These are phyloP conservation scores for Xylaria venustula DNA, from an alignment of 495 filamentous ascomycete genomes.

Conservation along the genomic window DNA sequence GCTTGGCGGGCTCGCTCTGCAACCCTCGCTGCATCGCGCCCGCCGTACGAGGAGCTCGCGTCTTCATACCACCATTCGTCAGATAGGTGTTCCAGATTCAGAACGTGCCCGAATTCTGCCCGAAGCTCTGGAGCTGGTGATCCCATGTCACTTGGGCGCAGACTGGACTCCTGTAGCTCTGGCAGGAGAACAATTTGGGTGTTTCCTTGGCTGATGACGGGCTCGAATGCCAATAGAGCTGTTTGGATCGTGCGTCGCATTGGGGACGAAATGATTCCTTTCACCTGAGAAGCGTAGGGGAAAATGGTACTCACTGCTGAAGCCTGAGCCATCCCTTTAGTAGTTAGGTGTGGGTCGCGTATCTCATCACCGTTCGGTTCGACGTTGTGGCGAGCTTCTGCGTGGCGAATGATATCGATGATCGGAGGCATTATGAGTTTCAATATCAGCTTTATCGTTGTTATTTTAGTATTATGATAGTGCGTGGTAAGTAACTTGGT, in stretches of 20 bases:
- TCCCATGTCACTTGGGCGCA: background rate
- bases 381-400: background rate
- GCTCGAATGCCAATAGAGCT: background rate
- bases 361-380: background rate
- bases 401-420: background rate
- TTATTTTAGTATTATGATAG: no score
- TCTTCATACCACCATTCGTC: background rate
- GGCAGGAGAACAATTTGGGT: background rate
- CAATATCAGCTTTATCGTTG: no score
- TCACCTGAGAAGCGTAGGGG: background rate
- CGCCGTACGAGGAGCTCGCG: background rate
- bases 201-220: background rate
- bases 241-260: background rate
- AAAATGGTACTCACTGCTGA: background rate
- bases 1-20: background rate
- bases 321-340: background rate
- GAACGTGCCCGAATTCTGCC: background rate
- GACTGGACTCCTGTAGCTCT: background rate
- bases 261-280: background rate
- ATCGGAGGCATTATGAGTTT: background rate
- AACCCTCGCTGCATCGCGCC: background rate
- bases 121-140: background rate
- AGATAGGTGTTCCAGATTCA: background rate
- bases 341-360: background rate
- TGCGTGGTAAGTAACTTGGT: no score